A percentile compares a stretch with the other conserved stretches of the same genome.
phyloP scores from a whole-genome alignment of 192 early-diverging fungal genomes.

The Dispira parvispora region DNA sequence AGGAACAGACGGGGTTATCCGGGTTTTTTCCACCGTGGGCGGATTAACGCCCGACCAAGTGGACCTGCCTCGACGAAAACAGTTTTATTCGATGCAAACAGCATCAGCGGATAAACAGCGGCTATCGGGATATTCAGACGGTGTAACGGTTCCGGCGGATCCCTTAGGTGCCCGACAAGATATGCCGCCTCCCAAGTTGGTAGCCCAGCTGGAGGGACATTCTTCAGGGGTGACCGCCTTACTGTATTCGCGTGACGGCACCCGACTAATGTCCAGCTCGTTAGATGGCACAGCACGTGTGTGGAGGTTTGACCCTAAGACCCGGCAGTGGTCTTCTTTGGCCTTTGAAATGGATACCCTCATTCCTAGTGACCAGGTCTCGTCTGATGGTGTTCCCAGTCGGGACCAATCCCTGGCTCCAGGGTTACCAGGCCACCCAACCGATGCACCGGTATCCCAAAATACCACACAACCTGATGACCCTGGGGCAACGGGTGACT shows the following conservation, averaged over 20 bases:
- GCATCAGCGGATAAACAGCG: too few relatives aligned
- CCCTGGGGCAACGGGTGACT: not conserved
- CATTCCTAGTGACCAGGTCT: not conserved
- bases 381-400: not conserved
- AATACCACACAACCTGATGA: not conserved
- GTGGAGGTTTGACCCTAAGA: conserved; percentile 38
- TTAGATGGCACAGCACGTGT: conserved; percentile 64
- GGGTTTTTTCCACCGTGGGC: conserved; percentile 55
- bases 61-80: conserved; percentile 8
- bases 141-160: conserved; percentile 2
- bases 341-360: conserved; percentile 21
- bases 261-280: conserved; percentile 51
- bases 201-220: conserved; percentile 51
- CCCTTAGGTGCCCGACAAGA: not conserved
- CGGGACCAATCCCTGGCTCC: not conserved
- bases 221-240: conserved; percentile 55
- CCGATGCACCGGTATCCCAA: not conserved
- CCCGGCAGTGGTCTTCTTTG: conserved; percentile 38
- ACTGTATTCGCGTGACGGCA: conserved; percentile 49
- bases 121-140: not conserved
- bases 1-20: conserved; percentile 56
- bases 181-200: conserved; percentile 24
- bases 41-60: conserved; percentile 16
- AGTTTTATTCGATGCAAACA: conserved; percentile 7
- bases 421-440: not conserved